Evolutionary conservation across 108 stramenopile species (phyloP).

Genomic region (Fistulifera pelliculosa): DNA sequence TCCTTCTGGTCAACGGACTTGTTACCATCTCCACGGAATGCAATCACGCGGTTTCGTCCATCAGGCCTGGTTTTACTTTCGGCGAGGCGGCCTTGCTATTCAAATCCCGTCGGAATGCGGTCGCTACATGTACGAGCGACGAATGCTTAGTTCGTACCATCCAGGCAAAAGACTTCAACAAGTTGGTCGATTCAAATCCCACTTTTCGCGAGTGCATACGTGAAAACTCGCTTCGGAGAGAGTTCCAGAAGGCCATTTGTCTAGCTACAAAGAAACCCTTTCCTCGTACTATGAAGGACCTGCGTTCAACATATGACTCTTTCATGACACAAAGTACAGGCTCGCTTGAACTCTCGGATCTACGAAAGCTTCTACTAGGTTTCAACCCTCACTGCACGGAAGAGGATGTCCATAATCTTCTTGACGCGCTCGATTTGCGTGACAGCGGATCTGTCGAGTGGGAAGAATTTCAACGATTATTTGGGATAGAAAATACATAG

Average conservation of each 20-base stretch:
- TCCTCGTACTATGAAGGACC: conserved; percentile 15
- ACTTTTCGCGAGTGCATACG: conserved; percentile 42
- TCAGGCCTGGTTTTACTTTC: conserved; percentile 52
- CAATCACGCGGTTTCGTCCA: conserved; percentile 33
- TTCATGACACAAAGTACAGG: conserved; percentile 48
- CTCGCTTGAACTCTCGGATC: conserved; percentile 32
- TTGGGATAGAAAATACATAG: conserved; percentile 11
- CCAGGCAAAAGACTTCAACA: conserved; percentile 43
- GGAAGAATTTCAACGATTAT: conserved; percentile 68
- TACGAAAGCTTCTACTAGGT: conserved; percentile 44
- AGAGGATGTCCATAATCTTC: conserved; percentile 49
- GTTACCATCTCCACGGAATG: conserved; percentile 22
- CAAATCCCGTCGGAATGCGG: conserved; percentile 49
- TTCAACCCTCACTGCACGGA: conserved; percentile 65
- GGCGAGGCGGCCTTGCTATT: conserved; percentile 69
- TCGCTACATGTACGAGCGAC: conserved; percentile 45
- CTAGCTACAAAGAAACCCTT: conserved; percentile 44
- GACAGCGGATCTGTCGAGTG: conserved; percentile 43
- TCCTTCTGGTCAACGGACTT: conserved; percentile 36
- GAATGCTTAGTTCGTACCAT: conserved; percentile 50
- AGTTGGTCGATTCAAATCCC: conserved; percentile 43
- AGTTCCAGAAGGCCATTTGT: conserved; percentile 80
- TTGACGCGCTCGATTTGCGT: conserved; percentile 57
- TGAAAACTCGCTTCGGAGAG: conserved; percentile 65
- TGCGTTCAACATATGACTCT: conserved; percentile 33